Conservation (phyloP, 1,284 basidiomycete genomes). For the Ustilago cynodontis region DNA sequence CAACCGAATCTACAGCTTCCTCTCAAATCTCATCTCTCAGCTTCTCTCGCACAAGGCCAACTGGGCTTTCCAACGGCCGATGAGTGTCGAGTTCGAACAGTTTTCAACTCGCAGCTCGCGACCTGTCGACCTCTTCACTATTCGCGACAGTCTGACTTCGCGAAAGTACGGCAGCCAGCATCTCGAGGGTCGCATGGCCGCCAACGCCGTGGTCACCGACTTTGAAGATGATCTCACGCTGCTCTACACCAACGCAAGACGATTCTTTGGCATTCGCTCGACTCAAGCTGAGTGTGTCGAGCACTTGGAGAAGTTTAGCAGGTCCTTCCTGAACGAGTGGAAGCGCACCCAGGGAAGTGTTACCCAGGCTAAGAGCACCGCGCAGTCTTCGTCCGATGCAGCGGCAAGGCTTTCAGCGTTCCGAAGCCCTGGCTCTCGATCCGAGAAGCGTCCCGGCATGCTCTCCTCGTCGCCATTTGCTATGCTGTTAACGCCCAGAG, state of each 20-base stretch:
- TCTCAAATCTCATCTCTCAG: slow-evolving; percentile 42
- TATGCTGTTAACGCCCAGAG: slow-evolving; percentile 19
- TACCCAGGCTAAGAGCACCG: slow-evolving; percentile 5
- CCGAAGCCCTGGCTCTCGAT: slow-evolving; percentile 29
- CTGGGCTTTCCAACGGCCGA: slow-evolving; percentile 41
- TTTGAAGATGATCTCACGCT: slow-evolving; percentile 50
- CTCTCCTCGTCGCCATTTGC: slow-evolving; percentile 26
- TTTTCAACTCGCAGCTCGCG: slow-evolving; percentile 44
- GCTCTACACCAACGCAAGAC: slow-evolving; percentile 42
- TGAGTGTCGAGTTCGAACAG: slow-evolving; percentile 44
- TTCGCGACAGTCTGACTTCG: slow-evolving; percentile 37
- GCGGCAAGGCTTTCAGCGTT: slow-evolving; percentile 12
- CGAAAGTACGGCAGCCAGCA: slow-evolving; percentile 45
- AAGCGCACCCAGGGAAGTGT: slow-evolving; percentile 35
- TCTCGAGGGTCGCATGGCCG: slow-evolving; percentile 37
- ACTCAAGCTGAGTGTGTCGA: slow-evolving; percentile 50
- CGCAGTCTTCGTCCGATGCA: slow-evolving; percentile 11
- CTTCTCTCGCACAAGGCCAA: slow-evolving; percentile 52
- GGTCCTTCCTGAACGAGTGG: slow-evolving; percentile 46
- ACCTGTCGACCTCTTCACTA: slow-evolving; percentile 48
- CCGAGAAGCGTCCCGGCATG: slow-evolving; percentile 20
- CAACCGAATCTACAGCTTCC: slow-evolving; percentile 43
- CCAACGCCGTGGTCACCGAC: slow-evolving; percentile 48
- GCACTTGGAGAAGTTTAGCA: slow-evolving; percentile 48
- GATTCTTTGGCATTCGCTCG: slow-evolving; percentile 44